Conservation (phyloP, 192 early-diverging fungal species). For the Diversispora epigaea region DNA sequence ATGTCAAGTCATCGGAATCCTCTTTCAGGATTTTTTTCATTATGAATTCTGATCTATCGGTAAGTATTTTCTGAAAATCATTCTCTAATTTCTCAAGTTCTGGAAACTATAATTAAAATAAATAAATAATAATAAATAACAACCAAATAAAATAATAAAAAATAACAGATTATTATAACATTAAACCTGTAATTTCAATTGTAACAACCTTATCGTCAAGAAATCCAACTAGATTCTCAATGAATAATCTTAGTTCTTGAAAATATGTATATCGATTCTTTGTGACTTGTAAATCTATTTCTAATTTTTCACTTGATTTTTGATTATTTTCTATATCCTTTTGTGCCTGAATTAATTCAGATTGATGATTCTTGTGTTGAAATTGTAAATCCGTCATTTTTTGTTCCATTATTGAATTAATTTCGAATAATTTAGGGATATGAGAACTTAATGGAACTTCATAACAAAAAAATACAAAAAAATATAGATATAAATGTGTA, state of each 20-base stretch:
- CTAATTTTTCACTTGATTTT: constrained; percentile 36
- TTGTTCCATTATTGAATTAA: constrained; percentile 36
- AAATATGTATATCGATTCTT: constrained; percentile 55
- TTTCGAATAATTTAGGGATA: constrained; percentile 44
- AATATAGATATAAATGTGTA: background rate
- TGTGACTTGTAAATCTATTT: constrained; percentile 40
- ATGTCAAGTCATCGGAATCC: constrained; percentile 40
- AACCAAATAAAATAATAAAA: constrained; percentile 18
- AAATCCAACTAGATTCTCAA: constrained; percentile 52
- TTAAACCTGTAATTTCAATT: background rate
- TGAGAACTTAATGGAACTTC: constrained; percentile 46
- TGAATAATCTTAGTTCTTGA: constrained; percentile 47
- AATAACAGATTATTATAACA: background rate
- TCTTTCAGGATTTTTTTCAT: constrained; percentile 42
- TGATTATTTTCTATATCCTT: constrained; percentile 37
- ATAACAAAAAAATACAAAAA: background rate
- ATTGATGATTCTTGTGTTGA: constrained; percentile 35
- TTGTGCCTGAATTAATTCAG: constrained; percentile 43
- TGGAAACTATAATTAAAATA: constrained; percentile 39
- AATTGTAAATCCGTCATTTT: constrained; percentile 37
- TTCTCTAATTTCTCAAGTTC: constrained; percentile 52
- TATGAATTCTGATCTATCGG: constrained; percentile 36
- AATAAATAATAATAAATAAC: background rate
- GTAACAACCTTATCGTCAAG: constrained; percentile 53
- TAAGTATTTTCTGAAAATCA: constrained; percentile 43